Evolutionary conservation across 192 early-diverging fungal species (phyloP), one percentile per base, ranked within the genome.

Genomic region (Backusella mclennaniae): DNA sequence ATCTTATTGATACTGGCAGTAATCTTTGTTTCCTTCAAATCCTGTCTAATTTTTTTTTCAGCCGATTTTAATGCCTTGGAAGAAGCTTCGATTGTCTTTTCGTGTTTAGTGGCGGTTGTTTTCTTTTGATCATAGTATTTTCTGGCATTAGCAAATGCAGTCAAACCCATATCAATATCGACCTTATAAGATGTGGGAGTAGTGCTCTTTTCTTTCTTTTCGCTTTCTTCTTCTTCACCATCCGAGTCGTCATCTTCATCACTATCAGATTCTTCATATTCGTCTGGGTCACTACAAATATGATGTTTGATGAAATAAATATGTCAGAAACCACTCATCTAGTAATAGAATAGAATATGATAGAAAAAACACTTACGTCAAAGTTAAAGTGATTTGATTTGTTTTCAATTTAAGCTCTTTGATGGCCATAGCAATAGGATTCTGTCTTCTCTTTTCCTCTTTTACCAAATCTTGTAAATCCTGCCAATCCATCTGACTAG

Each of bases 401-500:
- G 85, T 82, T 17, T 93, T 87, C 69, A 99, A 80, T 68, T 96
- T 94, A 41, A 98, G 82, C 23, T 81, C 79, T 36, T 83, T 79
- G 42, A 99, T 95, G 66, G 92, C 86, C 31, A 85, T 73, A 4
- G 98, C 98, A 42, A 98, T 89, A 0, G 93, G 91, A 68, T 95
- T 97, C 3, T 89, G 91, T 29, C 86, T 84, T 23, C 84, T 89
- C 80, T 89, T 88, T 77, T 98, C 96, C 38, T 96, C 94, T 35
- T 86, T 83, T 2, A 99, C 90, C 38, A 97, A 83, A 71, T 96
- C 92, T 67, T 92, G 93, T 6, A 99, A 85, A 81, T 99, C 98
- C 73, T 87, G 86, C 98, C 98, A 99, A 81, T 98, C 97, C 93
- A 98, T 97, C 5, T 96, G 94, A 29, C 90, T 89, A 7, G 95